Percentiles rank a stretch among this genome's conserved stretches.
Evolutionary conservation across 2,329 filamentous ascomycete species (phyloP).

Genomic region (Aspergillus quadrilineatus): DNA sequence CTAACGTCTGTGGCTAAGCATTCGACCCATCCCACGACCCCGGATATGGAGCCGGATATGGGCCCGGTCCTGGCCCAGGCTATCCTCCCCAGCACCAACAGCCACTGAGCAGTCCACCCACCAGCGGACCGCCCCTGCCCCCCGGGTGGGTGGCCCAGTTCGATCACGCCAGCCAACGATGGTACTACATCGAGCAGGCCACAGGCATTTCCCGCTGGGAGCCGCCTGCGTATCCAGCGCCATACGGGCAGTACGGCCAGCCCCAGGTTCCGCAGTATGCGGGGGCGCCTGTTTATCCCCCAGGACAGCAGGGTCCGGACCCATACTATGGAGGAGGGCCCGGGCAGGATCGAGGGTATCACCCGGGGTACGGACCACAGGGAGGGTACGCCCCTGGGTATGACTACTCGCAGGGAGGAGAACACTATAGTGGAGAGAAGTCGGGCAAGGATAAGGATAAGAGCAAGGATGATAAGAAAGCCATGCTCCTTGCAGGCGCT

Average conservation of each 20-base stretch:
- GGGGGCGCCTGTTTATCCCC: background rate
- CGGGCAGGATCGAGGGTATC: background rate
- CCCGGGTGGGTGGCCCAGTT: constrained; percentile 10
- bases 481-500: constrained; percentile 2
- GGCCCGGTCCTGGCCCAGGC: background rate
- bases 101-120: background rate
- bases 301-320: background rate
- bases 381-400: background rate
- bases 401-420: background rate
- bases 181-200: constrained; percentile 11
- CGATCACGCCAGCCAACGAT: constrained; percentile 3
- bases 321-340: background rate
- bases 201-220: constrained; percentile 9
- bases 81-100: background rate
- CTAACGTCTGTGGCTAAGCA: background rate
- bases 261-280: constrained; percentile 7
- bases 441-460: background rate
- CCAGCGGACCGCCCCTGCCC: background rate
- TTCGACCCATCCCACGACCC: background rate
- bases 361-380: background rate
- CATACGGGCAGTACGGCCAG: constrained; percentile 1
- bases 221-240: background rate
- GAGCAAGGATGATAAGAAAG: constrained; percentile 3
- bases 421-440: background rate
- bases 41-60: background rate